Evolutionary conservation across 1,284 basidiomycete genomes (phyloP).

Genomic region (Takashimella koratensis): DNA sequence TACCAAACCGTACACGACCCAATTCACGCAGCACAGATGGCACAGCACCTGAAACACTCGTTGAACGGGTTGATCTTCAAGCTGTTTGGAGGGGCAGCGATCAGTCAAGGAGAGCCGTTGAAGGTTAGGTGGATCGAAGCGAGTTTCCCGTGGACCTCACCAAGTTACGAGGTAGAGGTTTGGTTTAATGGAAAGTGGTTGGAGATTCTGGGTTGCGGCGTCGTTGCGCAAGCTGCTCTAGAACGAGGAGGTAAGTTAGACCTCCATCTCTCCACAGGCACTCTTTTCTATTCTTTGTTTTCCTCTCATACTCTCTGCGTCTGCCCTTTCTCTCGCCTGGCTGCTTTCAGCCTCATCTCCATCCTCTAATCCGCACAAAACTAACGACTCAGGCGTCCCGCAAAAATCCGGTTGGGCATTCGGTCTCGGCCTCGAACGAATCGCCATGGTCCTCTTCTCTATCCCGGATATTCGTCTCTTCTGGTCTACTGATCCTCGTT

Average conservation of each 20-base stretch:
- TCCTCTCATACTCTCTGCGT: too few species aligned
- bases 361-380: not conserved
- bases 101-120: slow-evolving; percentile 59
- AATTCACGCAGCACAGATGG: slow-evolving; percentile 64
- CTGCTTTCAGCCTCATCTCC: slow-evolving; percentile 1
- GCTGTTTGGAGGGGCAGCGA: slow-evolving; percentile 66
- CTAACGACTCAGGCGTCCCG: slow-evolving; percentile 58
- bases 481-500: slow-evolving; percentile 88
- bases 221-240: slow-evolving; percentile 84
- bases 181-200: slow-evolving; percentile 96
- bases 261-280: not conserved
- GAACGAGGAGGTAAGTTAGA: slow-evolving; percentile 69
- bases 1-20: slow-evolving; percentile 74
- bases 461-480: slow-evolving; percentile 99
- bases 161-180: slow-evolving; percentile 97
- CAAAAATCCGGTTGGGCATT: slow-evolving; percentile 97
- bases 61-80: slow-evolving; percentile 83
- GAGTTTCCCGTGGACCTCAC: slow-evolving; percentile 95
- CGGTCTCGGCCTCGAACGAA: slow-evolving; percentile 92
- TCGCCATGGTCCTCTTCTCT: slow-evolving; percentile 95
- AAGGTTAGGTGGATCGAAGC: slow-evolving; percentile 95
- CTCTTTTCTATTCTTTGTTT: too few species aligned
- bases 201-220: slow-evolving; percentile 92
- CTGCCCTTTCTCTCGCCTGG: not conserved
- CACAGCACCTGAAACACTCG: slow-evolving; percentile 83